Base-by-base conservation (phyloP, 177 flowering plant genomes). In the Vitis hybrid region DNA sequence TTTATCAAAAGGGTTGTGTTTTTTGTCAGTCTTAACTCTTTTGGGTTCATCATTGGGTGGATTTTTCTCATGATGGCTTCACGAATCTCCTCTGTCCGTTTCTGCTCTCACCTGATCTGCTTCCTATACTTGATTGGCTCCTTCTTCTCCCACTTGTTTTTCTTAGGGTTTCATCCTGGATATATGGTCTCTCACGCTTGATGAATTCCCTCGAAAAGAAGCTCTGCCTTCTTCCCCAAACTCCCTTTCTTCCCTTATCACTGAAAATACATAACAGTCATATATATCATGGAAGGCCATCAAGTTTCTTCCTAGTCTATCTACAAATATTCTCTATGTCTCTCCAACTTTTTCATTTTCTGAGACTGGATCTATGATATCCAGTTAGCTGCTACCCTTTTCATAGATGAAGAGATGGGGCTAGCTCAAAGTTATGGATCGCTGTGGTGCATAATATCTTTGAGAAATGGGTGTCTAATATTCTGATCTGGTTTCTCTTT, bases 1-100 rank as follows among this genome's bases (percentile, higher is more conserved):
- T 72, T 66, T 57, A 61, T 66, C 73, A 53, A 50, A 64, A 55
- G 19, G 56, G 69, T 29, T 18, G 61, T 79, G 26, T 58, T 10
- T 57, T 60, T 55, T 80, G 82, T 83, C 85, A 77, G 83, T 75
- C 74, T 70, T 20, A 64, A 39, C 70, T 60, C 57, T 68, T 75
- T 64, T 26, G 49, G 56, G 12, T 33, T 66, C 72, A 79, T 79
- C 72, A 75, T 81, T 73, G 72, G 55, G 64, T 70, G 19, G 63
- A 53, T 60, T 61, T 63, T 70, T 67, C 29, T 79, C 82, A 79
- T 81, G 78, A 82, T 82, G 81, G 74, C 80, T 76, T 71, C 62
- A 56, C 55, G 82, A 72, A 78, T 76, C 80, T 76, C 77, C 63
- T 74, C 73, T 76, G 82, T 78, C 81, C 26, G 66, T 71, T 72